Evolutionary conservation across 2,329 filamentous ascomycete genomes (phyloP), one percentile per base, ranked within the genome.

Genomic region (Macrophomina phaseolina): DNA sequence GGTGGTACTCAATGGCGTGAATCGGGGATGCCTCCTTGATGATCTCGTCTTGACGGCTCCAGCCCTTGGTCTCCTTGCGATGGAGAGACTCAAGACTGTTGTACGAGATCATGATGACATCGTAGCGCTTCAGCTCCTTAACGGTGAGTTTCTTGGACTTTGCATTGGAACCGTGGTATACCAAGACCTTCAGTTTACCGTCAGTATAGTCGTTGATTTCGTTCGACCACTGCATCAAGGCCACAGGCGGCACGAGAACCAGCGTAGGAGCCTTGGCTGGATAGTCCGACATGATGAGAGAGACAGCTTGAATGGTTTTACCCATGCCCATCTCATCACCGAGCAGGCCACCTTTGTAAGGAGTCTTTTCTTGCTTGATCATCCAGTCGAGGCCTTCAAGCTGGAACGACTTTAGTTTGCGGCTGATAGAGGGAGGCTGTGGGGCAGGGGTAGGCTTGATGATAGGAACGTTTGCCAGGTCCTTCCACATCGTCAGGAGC

Each of bases 291-390:
- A 98, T 98, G 78, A 99, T 93, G 52, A 99, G 86, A 3, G 94
- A 97, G 18, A 99, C 95, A 2, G 95, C 94, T 79, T 99, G 95
- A 61, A 99, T 98, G 0, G 95, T 99, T 82, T 99, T 99, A 60
- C 95, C 95, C 81, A 99, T 91, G 6, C 95, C 95, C 95, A 99
- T 99, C 80, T 99, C 95, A 72, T 99, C 95, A 67, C 95, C 95
- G 1, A 99, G 86, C 2, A 99, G 84, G 14, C 95, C 95, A 18
- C 95, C 95, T 74, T 89, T 92, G 86, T 94, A 98, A 46, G 90
- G 81, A 0, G 88, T 91, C 79, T 91, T 83, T 77, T 99, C 95
- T 85, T 98, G 97, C 65, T 86, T 89, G 68, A 86, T 88, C 93
- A 99, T 96, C 95, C 95, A 99, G 61, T 93, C 90, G 46, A 99